Conservation (phyloP, 495 filamentous ascomycete species). For the Aspergillus taichungensis region DNA sequence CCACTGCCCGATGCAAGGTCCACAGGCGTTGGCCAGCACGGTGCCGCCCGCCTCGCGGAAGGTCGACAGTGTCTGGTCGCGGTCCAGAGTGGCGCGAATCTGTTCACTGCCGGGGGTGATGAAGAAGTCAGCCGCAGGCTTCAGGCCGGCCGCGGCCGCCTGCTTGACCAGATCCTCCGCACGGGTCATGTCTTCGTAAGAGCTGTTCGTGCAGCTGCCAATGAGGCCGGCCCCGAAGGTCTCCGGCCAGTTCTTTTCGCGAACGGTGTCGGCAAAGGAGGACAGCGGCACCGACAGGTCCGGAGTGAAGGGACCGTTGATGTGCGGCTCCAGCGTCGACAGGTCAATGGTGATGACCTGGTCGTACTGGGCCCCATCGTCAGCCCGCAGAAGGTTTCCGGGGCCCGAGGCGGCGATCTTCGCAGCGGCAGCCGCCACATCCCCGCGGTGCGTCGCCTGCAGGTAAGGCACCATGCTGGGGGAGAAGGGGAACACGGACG, state of each 20-base stretch:
- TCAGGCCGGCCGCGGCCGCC: constrained; percentile 74
- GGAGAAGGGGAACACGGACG: constrained; percentile 85
- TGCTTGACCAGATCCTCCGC: constrained; percentile 88
- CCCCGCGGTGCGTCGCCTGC: constrained; percentile 66
- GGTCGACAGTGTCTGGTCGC: constrained; percentile 73
- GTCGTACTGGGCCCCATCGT: constrained; percentile 78
- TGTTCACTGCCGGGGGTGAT: constrained; percentile 95
- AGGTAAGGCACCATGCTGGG: constrained; percentile 67
- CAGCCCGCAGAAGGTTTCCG: constrained; percentile 49
- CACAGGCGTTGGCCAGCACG: constrained; percentile 91
- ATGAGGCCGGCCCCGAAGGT: constrained; percentile 88
- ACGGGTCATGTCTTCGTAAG: constrained; percentile 95
- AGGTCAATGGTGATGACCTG: constrained; percentile 87
- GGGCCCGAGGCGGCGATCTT: constrained; percentile 33
- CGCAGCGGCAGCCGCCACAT: constrained; percentile 51
- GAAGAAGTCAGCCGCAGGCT: constrained; percentile 86
- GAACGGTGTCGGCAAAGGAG: constrained; percentile 72
- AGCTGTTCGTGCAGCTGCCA: constrained; percentile 97
- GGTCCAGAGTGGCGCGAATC: constrained; percentile 84
- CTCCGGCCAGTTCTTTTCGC: constrained; percentile 80
- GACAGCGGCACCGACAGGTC: constrained; percentile 90
- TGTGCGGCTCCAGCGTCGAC: constrained; percentile 84
- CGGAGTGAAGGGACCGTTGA: constrained; percentile 96
- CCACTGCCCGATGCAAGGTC: constrained; percentile 95
- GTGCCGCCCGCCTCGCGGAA: constrained; percentile 83